These are phyloP conservation scores for Poterioochromonas sp. DNA, from an alignment of 352 stramenopile species.

Conservation along the genomic window DNA sequence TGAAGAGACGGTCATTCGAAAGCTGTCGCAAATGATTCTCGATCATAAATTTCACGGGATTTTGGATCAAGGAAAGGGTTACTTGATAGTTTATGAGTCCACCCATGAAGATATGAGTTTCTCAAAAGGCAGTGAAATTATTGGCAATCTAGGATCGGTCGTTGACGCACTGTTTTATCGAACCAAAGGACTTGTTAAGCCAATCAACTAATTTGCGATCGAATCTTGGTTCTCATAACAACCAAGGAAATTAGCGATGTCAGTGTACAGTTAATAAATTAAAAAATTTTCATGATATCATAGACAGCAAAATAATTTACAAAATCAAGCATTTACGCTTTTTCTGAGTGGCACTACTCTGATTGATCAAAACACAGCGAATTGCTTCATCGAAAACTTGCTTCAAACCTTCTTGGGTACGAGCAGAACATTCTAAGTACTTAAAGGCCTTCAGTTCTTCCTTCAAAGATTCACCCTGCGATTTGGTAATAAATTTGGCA, in stretches of 20 bases:
- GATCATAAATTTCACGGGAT: slow-evolving; percentile 97
- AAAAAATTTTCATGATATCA: too few relatives aligned
- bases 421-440: slow-evolving; percentile 82
- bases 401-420: slow-evolving; percentile 85
- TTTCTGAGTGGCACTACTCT: background rate
- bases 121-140: slow-evolving; percentile 82
- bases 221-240: too few relatives aligned
- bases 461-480: slow-evolving; percentile 69
- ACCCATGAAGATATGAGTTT: slow-evolving; percentile 75
- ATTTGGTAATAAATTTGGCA: slow-evolving; percentile 53
- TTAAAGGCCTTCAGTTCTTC: slow-evolving; percentile 73
- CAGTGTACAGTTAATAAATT: too few relatives aligned
- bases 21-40: slow-evolving; percentile 98
- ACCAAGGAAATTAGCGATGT: too few relatives aligned
- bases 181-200: slow-evolving; percentile 35
- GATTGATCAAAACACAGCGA: slow-evolving; percentile 44
- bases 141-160: slow-evolving; percentile 90
- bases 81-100: slow-evolving; percentile 96
- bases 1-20: slow-evolving; percentile 57
- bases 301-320: too few relatives aligned
- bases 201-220: too few relatives aligned
- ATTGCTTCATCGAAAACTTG: slow-evolving; percentile 84
- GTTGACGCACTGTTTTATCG: slow-evolving; percentile 83
- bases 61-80: slow-evolving; percentile 95
- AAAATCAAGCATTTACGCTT: slow-evolving; percentile 22